phyloP scores from a whole-genome alignment of 2,329 filamentous ascomycete species.

The Penicillium sp. region DNA sequence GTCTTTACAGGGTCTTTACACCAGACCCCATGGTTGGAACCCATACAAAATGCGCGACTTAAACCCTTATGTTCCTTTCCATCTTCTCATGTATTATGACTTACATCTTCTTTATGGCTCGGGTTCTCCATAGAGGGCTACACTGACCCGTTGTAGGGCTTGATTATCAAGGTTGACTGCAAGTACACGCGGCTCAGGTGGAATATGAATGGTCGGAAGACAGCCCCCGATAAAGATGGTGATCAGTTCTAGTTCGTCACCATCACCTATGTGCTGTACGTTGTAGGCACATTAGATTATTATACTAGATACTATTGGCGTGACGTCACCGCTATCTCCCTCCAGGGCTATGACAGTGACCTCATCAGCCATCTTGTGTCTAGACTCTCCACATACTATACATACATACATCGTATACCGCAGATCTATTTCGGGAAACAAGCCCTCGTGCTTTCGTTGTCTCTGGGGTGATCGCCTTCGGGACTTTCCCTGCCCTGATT shows the following conservation, averaged over 20 bases:
- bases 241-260: constrained; percentile 2
- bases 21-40: not conserved
- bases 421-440: not conserved
- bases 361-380: not conserved
- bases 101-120: not conserved
- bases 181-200: not conserved
- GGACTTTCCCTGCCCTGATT: not conserved
- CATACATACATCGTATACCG: not conserved
- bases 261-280: constrained; percentile 1
- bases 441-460: not conserved
- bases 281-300: not conserved
- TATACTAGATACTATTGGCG: not conserved
- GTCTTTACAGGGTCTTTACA: not conserved
- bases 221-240: not conserved
- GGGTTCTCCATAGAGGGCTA: not conserved
- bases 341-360: not conserved
- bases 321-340: not conserved
- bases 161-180: not conserved
- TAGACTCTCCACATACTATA: not conserved
- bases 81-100: not conserved
- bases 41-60: not conserved
- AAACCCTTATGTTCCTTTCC: not conserved
- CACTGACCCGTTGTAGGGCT: not conserved
- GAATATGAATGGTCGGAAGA: constrained; percentile 1
- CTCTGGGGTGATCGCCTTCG: not conserved